Evolutionary conservation across 2,329 filamentous ascomycete genomes (phyloP).

Genomic region (Fusarium camptoceras): DNA sequence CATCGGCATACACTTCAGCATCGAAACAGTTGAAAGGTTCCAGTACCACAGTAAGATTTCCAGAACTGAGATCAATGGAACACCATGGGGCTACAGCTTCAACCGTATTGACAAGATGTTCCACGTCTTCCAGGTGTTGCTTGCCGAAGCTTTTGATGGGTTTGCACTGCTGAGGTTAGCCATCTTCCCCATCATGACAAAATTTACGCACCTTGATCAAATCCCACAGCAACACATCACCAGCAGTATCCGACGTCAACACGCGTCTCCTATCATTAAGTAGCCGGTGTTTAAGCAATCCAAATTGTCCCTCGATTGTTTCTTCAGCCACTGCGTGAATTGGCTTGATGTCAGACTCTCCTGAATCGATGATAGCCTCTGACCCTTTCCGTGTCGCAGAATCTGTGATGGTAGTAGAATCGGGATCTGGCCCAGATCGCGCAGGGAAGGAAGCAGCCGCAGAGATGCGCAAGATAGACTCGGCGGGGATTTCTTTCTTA

Average conservation of each 20-base stretch:
- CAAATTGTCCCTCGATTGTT: slow-evolving; percentile 94
- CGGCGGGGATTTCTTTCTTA: slow-evolving; percentile 78
- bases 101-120: slow-evolving; percentile 84
- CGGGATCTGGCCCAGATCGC: slow-evolving; percentile 63
- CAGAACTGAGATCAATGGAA: slow-evolving; percentile 91
- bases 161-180: slow-evolving; percentile 70
- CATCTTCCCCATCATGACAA: no score
- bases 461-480: slow-evolving; percentile 83
- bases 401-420: slow-evolving; percentile 64
- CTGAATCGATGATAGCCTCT: slow-evolving; percentile 46
- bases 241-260: slow-evolving; percentile 91
- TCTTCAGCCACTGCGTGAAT: slow-evolving; percentile 77
- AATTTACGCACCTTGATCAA: slow-evolving; percentile 75
- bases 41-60: slow-evolving; percentile 87
- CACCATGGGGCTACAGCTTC: slow-evolving; percentile 97
- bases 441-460: slow-evolving; percentile 83
- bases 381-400: slow-evolving; percentile 55
- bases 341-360: slow-evolving; percentile 62
- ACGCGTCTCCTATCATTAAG: slow-evolving; percentile 91
- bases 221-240: slow-evolving; percentile 96
- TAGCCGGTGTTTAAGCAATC: slow-evolving; percentile 90
- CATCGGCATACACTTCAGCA: slow-evolving; percentile 96
- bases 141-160: slow-evolving; percentile 95
- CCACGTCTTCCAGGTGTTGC: slow-evolving; percentile 91
- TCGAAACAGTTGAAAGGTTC: slow-evolving; percentile 98